Base-by-base conservation (phyloP, 2,329 filamentous ascomycete genomes). In the Aspergillus ochraceus region DNA sequence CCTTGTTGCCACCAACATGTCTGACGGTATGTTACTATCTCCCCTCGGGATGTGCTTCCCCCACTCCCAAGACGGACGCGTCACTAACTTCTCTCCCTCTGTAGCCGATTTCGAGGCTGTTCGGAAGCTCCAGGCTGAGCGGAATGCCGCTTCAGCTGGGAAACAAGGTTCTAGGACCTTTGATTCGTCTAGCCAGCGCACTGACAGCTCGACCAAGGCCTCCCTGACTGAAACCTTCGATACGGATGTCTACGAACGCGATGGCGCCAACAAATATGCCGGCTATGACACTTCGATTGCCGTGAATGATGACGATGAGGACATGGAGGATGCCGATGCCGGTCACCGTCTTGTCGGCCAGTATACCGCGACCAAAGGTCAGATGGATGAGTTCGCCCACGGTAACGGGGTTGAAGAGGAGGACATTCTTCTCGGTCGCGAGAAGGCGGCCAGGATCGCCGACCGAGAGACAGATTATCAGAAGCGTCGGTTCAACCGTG, bases 391-490 rank as follows among this genome's bases (percentile, higher is more conserved):
- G 78, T 96, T 97, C 78, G 89, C 94, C 24, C 88, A 86, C 56
- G 93, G 93, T 57, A 83, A 84, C 63, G 93, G 91, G 49, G 91
- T 94, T 26, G 94, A 96, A 74, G 94, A 97, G 78, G 92, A 94
- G 60, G 96, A 99, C 71, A 89, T 94, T 6, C 82, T 99, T 63
- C 84, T 92, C 54, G 90, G 90, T 49, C 87, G 89, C 67, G 95
- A 98, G 81, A 91, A 94, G 79, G 91, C 92, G 75, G 92, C 90
- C 59, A 89, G 94, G 69, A 98, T 99, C 72, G 84, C 89, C 62
- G 94, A 96, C 73, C 90, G 95, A 70, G 94, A 98, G 81, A 96
- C 92, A 64, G 94, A 98, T 73, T 99, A 99, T 75, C 96, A 99
- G 79, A 97, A 96, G 79, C 91, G 93, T 66, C 88, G 93, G 60